Conservation (phyloP, 441 rosid genomes). For the Pelargonium hybrid region DNA sequence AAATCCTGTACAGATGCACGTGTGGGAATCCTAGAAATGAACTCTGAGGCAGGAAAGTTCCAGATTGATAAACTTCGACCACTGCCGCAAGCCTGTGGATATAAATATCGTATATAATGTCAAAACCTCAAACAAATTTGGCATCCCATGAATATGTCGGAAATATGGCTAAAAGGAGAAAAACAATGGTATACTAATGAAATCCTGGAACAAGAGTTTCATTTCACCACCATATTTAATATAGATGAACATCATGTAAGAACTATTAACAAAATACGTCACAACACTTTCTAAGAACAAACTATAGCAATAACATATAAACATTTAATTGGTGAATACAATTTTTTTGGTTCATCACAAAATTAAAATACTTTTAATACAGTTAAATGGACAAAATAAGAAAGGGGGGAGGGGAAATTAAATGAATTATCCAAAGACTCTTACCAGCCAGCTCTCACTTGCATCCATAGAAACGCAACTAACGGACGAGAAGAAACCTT, state of each 20-base stretch:
- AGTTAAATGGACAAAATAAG: background rate
- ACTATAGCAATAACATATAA: background rate
- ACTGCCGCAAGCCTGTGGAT: conserved; percentile 59
- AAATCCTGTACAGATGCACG: conserved; percentile 58
- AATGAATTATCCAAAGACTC: conserved; percentile 14
- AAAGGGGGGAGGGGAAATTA: too few species aligned
- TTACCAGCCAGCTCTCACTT: conserved; percentile 98
- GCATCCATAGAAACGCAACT: conserved; percentile 78
- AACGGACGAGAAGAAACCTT: conserved; percentile 35
- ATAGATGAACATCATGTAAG: background rate
- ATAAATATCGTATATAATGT: background rate
- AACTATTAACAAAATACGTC: background rate
- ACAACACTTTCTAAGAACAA: background rate
- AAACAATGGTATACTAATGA: background rate
- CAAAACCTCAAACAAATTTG: background rate
- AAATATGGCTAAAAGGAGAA: background rate
- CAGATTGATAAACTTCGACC: conserved; percentile 58
- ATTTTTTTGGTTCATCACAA: background rate
- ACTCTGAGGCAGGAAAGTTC: conserved; percentile 81
- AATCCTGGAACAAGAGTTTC: background rate
- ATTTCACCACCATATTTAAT: background rate
- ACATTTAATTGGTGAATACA: background rate
- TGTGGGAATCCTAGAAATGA: conserved; percentile 45
- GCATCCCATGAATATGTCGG: background rate
- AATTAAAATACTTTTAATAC: background rate